phyloP scores from a whole-genome alignment of 78 protist species.

The Guillardia theta region DNA sequence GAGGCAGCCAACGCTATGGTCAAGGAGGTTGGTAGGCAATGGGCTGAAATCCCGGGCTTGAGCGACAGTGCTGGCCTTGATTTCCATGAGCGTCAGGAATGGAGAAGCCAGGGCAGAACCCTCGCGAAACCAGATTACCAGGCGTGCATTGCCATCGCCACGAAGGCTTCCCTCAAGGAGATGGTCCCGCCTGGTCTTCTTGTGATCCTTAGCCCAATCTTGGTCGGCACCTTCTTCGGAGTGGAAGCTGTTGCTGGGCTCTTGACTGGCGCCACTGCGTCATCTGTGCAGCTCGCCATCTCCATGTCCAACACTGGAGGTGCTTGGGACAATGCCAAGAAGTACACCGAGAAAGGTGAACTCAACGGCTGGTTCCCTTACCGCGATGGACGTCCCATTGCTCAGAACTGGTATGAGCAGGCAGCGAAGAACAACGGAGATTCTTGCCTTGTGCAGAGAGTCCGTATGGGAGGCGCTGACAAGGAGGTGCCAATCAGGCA shows the following conservation, averaged over 20 bases:
- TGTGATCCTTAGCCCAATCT: slow-evolving; percentile 62
- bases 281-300: slow-evolving; percentile 68
- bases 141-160: slow-evolving; percentile 62
- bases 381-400: neutral
- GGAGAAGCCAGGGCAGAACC: neutral
- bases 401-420: neutral
- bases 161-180: slow-evolving; percentile 56
- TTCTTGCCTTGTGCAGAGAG: neutral
- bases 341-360: slow-evolving; percentile 63
- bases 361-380: slow-evolving; percentile 7
- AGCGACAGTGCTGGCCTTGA: neutral
- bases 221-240: slow-evolving; percentile 59
- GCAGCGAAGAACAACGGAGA: neutral
- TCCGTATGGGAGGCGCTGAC: neutral
- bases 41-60: slow-evolving; percentile 6
- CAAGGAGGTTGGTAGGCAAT: slow-evolving; percentile 52
- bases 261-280: slow-evolving; percentile 60
- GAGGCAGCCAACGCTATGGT: slow-evolving; percentile 72
- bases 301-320: slow-evolving; percentile 72
- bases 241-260: slow-evolving; percentile 8
- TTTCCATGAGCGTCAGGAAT: neutral
- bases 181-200: slow-evolving; percentile 55
- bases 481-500: neutral
- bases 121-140: slow-evolving; percentile 12
- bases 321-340: slow-evolving; percentile 86